Evolutionary conservation across 2,329 filamentous ascomycete species (phyloP).

Genomic region (Neonectria coccinea): DNA sequence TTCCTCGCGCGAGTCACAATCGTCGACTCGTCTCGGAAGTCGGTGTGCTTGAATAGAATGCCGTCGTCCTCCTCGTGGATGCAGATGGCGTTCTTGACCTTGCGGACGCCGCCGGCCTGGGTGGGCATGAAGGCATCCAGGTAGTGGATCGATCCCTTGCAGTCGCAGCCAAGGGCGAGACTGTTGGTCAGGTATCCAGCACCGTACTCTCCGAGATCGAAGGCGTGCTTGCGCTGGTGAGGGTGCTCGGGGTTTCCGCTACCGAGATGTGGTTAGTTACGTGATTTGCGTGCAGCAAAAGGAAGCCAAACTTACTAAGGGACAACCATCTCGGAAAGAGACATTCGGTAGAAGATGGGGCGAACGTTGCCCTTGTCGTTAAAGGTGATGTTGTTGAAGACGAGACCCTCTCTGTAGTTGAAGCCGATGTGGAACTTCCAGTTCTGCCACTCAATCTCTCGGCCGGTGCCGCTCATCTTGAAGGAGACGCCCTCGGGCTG

Average conservation of each 20-base stretch:
- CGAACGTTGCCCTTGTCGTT: conserved; percentile 84
- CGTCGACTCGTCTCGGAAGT: conserved; percentile 90
- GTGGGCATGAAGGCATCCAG: conserved; percentile 90
- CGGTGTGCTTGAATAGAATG: conserved; percentile 93
- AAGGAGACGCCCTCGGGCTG: conserved; percentile 93
- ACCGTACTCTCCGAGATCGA: conserved; percentile 84
- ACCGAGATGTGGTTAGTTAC: conserved; percentile 17
- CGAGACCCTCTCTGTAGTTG: conserved; percentile 93
- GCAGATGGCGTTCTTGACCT: conserved; percentile 94
- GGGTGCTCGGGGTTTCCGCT: conserved; percentile 81
- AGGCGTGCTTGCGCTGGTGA: conserved; percentile 84
- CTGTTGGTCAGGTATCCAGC: conserved; percentile 88
- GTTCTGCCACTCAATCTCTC: conserved; percentile 88
- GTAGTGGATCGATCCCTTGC: conserved; percentile 92
- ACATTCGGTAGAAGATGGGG: conserved; percentile 89
- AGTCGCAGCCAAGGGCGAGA: conserved; percentile 81
- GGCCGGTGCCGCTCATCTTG: conserved; percentile 73
- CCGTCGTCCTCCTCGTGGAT: conserved; percentile 95
- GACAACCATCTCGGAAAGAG: conserved; percentile 93
- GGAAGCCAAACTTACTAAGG: conserved; percentile 67
- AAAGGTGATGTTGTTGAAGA: conserved; percentile 89
- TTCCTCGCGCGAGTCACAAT: conserved; percentile 89
- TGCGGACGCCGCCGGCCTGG: conserved; percentile 77
- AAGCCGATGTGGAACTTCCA: conserved; percentile 95
- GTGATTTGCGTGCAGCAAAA: neutral